Base-by-base conservation (phyloP, 2,329 filamentous ascomycete species). In the Shiraia bambusicola region DNA sequence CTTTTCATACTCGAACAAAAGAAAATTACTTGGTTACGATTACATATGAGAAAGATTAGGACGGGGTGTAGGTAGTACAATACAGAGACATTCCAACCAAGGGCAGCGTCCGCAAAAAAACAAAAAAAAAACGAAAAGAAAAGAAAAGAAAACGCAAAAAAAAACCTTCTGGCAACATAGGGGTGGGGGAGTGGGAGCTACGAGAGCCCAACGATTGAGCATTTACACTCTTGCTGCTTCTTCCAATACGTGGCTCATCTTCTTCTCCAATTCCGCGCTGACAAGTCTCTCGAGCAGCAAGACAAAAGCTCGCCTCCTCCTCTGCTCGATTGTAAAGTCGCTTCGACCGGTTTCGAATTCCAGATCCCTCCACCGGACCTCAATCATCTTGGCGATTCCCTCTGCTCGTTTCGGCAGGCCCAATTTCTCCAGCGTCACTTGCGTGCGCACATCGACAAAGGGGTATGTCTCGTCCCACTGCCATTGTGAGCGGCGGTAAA, bases 401-500 rank as follows among this genome's bases (percentile, higher is more conserved):
- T 67, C 58, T 1, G 58, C 61, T 25, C 64, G 53, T 13, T 62
- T 58, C 7, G 69, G 61, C 40, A 74, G 43, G 0, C 68, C 69
- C 8, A 72, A 40, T 37, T 65, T 58, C 31, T 63, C 59, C 30
- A 72, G 40, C 11, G 62, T 57, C 10, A 59, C 52, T 36, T 60
- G 44, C 7, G 69, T 69, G 40, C 60, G 56, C 10, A 57, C 50
- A 52, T 74, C 71, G 4, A 71, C 51, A 43, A 69, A 73, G 2
- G 71, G 70, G 54, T 57, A 73, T 0, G 57, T 51, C 13, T 62
- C 57, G 6, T 52, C 41, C 70, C 70, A 74, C 30, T 63, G 38
- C 58, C 70, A 69, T 49, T 74, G 70, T 11, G 73, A 57, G 0
- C 72, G 51, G 4, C 72, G 56, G 26, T 66, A 66, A 50, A 74